Evolutionary conservation across 148 eudicot genomes (phyloP).

Genomic region (Silene conica): DNA sequence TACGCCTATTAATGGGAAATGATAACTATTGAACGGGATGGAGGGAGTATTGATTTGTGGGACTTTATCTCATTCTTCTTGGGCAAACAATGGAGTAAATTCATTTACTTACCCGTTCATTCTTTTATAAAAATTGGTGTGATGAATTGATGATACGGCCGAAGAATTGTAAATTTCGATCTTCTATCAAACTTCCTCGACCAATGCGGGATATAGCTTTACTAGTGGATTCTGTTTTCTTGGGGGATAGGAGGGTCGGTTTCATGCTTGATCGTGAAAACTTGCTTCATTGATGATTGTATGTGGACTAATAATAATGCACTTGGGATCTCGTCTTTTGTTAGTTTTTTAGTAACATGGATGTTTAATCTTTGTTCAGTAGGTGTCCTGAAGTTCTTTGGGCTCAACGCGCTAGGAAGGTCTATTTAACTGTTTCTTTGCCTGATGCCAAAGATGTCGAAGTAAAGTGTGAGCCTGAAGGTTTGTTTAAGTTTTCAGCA

Average conservation of each 20-base stretch:
- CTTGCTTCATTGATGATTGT: neutral
- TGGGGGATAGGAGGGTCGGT: neutral
- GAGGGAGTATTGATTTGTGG: no score
- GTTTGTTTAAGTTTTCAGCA: constrained; percentile 63
- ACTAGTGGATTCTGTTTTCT: neutral
- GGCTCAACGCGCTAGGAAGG: constrained; percentile 79
- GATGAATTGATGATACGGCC: neutral
- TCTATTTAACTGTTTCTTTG: constrained; percentile 67
- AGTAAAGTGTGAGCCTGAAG: constrained; percentile 66
- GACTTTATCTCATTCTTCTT: no score
- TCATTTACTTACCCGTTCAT: no score
- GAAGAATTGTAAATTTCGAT: neutral
- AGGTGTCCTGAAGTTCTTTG: constrained; percentile 74
- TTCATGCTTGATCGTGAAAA: neutral
- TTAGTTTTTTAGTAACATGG: neutral
- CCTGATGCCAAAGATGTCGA: constrained; percentile 77
- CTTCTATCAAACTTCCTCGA: neutral
- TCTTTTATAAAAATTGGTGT: no score
- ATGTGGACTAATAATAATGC: neutral
- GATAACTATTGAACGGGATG: no score
- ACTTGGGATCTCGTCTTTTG: neutral
- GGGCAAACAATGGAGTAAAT: no score
- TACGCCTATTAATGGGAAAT: no score
- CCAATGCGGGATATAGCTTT: neutral
- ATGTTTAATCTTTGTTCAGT: constrained; percentile 31